phyloP scores from a whole-genome alignment of 2,329 filamentous ascomycete species.

The Xylariaceae sp. region DNA sequence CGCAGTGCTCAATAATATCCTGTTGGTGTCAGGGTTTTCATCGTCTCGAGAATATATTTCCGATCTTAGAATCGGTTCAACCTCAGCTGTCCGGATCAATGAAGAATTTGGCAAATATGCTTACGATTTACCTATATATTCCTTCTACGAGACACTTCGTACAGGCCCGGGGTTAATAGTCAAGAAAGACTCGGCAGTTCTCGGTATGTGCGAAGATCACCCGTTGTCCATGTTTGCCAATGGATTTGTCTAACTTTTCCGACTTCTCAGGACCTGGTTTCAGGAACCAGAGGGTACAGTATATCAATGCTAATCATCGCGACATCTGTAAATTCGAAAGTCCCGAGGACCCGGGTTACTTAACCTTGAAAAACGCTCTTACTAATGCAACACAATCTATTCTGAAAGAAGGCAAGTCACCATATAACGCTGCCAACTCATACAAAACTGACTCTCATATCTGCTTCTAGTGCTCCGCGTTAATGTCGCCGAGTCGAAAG shows the following conservation, averaged over 20 bases:
- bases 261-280: too few species aligned
- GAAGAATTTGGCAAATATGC: conserved; percentile 29
- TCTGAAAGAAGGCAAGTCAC: too few species aligned
- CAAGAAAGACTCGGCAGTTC: too few species aligned
- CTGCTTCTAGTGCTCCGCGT: too few species aligned
- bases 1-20: too few species aligned
- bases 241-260: too few species aligned
- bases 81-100: conserved; percentile 28
- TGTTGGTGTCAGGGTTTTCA: conserved; percentile 16
- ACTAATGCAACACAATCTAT: conserved; percentile 13
- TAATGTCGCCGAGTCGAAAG: too few species aligned
- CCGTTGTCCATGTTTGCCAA: too few species aligned
- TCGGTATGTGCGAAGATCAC: too few species aligned
- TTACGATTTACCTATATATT: conserved; percentile 27
- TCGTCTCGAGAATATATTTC: conserved; percentile 22
- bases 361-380: conserved; percentile 25
- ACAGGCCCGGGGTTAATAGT: conserved; percentile 24
- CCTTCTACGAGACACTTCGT: conserved; percentile 34
- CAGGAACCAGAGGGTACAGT: conserved; percentile 22
- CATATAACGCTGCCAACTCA: too few species aligned
- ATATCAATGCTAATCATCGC: conserved; percentile 29
- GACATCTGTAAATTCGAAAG: conserved; percentile 32
- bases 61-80: conserved; percentile 24
- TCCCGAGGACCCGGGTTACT: conserved; percentile 26
- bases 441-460: too few species aligned